Evolutionary conservation across 768 basidiomycete genomes (phyloP).

Genomic region (Pholiota conissans): DNA sequence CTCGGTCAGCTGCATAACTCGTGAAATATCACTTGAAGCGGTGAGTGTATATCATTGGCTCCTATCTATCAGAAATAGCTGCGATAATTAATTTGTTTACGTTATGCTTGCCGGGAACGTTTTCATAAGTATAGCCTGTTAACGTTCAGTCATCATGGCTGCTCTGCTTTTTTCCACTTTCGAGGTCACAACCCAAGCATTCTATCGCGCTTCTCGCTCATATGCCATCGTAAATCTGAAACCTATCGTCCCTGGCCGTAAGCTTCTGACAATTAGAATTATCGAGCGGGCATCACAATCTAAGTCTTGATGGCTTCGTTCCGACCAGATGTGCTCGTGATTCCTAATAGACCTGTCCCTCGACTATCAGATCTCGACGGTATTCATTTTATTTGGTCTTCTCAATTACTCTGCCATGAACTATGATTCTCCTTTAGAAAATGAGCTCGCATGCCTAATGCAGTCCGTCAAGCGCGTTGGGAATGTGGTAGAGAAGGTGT

Average conservation of each 20-base stretch:
- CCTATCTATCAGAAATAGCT: too few species aligned
- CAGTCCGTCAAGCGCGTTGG: constrained; percentile 78
- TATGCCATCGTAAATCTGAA: constrained; percentile 94
- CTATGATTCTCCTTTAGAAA: constrained; percentile 26
- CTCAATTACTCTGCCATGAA: neutral
- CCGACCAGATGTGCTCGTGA: constrained; percentile 59
- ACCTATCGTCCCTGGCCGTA: constrained; percentile 92
- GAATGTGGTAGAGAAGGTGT: constrained; percentile 75
- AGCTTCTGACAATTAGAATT: constrained; percentile 25
- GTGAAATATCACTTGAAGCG: too few species aligned
- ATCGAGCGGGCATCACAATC: neutral
- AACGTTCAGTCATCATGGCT: constrained; percentile 19
- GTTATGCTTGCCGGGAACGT: too few species aligned
- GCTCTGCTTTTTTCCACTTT: constrained; percentile 73
- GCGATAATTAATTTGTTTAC: too few species aligned
- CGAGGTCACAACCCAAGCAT: constrained; percentile 75
- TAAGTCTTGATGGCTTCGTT: neutral
- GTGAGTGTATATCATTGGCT: too few species aligned
- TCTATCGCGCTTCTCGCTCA: constrained; percentile 67
- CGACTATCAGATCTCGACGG: constrained; percentile 58
- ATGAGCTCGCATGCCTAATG: constrained; percentile 83
- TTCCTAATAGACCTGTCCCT: constrained; percentile 55
- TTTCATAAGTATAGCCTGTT: too few species aligned
- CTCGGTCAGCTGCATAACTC: too few species aligned
- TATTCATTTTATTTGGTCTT: constrained; percentile 12